phyloP scores from a whole-genome alignment of 177 flowering plant species.

The Vitis hybrid region DNA sequence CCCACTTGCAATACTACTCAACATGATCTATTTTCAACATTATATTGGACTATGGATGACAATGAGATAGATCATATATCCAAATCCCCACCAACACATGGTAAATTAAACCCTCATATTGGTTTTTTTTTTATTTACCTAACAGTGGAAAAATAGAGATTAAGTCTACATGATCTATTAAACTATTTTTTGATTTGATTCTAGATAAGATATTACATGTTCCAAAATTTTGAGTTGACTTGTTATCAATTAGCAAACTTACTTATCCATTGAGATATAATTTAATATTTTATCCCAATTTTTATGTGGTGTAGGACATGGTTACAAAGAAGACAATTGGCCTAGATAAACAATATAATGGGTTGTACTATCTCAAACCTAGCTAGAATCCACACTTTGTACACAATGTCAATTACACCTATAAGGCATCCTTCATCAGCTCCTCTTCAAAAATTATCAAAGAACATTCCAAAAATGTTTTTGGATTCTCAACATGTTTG shows the following conservation, averaged over 20 bases:
- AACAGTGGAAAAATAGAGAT: not conserved
- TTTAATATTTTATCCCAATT: not conserved
- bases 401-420: too few relatives aligned
- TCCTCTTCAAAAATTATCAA: too few relatives aligned
- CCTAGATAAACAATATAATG: constrained; percentile 3
- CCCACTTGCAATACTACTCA: too few relatives aligned
- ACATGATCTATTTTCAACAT: too few relatives aligned
- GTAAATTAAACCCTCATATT: not conserved
- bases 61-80: constrained; percentile 11
- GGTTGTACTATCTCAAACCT: too few relatives aligned
- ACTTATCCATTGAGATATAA: not conserved
- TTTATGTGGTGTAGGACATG: constrained; percentile 20
- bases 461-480: too few relatives aligned
- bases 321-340: constrained; percentile 19
- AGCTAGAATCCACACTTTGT: too few relatives aligned
- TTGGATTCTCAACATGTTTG: too few relatives aligned
- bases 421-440: too few relatives aligned
- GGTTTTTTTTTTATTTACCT: not conserved
- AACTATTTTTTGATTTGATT: too few relatives aligned
- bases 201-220: too few relatives aligned
- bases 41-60: constrained; percentile 1
- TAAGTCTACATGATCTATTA: too few relatives aligned
- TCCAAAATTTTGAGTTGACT: constrained; percentile 3
- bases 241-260: constrained; percentile 15
- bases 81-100: not conserved